These are phyloP conservation scores for Jamesozyma spencerorum DNA, from an alignment of 805 yeast genomes.

Conservation along the genomic window DNA sequence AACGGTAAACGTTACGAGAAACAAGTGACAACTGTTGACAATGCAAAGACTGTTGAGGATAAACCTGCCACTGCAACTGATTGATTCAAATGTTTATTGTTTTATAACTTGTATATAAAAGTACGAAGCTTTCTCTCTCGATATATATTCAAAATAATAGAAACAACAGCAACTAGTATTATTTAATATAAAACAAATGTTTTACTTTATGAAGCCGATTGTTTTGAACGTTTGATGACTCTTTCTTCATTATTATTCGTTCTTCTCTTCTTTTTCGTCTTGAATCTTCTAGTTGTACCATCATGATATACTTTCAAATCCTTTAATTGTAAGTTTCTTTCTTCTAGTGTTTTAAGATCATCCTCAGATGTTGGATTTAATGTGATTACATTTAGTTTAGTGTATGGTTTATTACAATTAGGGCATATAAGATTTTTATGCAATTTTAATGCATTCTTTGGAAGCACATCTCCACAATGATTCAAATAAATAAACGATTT, in stretches of 20 bases:
- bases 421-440: conserved; percentile 30
- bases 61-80: neutral
- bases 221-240: neutral
- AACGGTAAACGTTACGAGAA: conserved; percentile 45
- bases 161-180: no score
- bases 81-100: no score
- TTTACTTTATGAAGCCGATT: neutral
- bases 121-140: neutral
- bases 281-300: conserved; percentile 14
- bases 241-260: conserved; percentile 8
- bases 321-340: conserved; percentile 20
- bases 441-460: conserved; percentile 27
- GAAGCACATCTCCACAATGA: conserved; percentile 38
- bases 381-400: conserved; percentile 30
- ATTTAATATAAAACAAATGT: no score
- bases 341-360: conserved; percentile 14
- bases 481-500: conserved; percentile 38
- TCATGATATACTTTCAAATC: conserved; percentile 28
- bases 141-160: neutral
- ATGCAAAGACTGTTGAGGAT: neutral
- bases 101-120: neutral
- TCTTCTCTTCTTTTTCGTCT: conserved; percentile 20
- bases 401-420: conserved; percentile 29
- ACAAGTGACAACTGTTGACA: conserved; percentile 17
- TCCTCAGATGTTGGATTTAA: conserved; percentile 27